phyloP scores from a whole-genome alignment of 495 filamentous ascomycete genomes.

The Neurospora discreta region DNA sequence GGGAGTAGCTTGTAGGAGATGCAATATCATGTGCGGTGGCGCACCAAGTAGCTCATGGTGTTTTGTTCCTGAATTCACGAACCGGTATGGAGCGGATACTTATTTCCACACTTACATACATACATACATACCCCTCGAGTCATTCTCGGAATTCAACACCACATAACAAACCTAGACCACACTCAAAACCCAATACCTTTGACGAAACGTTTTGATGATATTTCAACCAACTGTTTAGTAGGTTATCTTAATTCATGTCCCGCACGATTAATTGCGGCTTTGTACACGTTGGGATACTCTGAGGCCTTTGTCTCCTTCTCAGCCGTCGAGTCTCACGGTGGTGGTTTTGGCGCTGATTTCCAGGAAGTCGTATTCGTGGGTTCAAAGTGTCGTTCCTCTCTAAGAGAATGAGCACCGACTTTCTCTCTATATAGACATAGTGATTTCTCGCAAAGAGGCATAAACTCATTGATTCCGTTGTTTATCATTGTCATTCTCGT shows the following conservation, averaged over 20 bases:
- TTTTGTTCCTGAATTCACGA: background rate
- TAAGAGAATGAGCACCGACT: background rate
- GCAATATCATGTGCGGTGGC: background rate
- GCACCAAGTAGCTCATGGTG: background rate
- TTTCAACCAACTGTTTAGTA: background rate
- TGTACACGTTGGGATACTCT: background rate
- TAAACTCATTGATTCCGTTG: background rate
- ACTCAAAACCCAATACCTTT: background rate
- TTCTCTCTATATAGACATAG: background rate
- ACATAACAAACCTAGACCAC: background rate
- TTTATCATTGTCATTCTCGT: background rate
- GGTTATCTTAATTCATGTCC: background rate
- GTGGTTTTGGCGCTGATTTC: background rate
- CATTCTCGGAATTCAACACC: background rate
- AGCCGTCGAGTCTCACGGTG: background rate
- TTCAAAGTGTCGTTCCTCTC: background rate
- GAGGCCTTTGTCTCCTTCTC: background rate
- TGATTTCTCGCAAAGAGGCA: background rate
- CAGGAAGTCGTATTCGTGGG: background rate
- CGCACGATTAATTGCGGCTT: background rate
- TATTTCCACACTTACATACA: background rate
- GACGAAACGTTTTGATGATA: background rate
- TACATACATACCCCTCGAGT: background rate
- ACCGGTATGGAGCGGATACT: background rate
- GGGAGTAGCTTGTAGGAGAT: background rate